Conservation (phyloP, 768 basidiomycete genomes). For the Termitomyces sp. region DNA sequence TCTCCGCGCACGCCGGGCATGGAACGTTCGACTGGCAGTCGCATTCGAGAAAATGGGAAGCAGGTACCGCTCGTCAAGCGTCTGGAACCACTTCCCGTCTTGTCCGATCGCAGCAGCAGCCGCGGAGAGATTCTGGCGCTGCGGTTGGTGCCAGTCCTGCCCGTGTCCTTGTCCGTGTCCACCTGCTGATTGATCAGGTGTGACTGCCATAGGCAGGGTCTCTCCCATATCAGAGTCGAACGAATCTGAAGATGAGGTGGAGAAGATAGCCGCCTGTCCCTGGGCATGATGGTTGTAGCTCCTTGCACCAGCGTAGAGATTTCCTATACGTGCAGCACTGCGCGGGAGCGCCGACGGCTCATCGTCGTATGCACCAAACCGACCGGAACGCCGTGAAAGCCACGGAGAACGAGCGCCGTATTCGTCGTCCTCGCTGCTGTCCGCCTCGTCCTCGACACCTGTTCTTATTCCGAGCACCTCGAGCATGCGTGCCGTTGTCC, state of each 20-base stretch:
- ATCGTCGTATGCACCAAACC: slow-evolving; percentile 40
- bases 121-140: slow-evolving; percentile 14
- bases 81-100: slow-evolving; percentile 95
- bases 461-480: slow-evolving; percentile 95
- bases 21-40: slow-evolving; percentile 82
- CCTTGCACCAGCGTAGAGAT: slow-evolving; percentile 44
- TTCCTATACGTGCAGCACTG: slow-evolving; percentile 39
- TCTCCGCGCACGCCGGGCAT: slow-evolving; percentile 67
- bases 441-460: slow-evolving; percentile 91
- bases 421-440: slow-evolving; percentile 52
- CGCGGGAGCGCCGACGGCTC: slow-evolving; percentile 32
- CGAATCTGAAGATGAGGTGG: slow-evolving; percentile 69
- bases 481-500: slow-evolving; percentile 95
- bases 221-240: slow-evolving; percentile 73
- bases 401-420: slow-evolving; percentile 25
- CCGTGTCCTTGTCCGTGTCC: slow-evolving; percentile 9
- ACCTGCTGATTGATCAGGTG: slow-evolving; percentile 26
- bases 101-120: slow-evolving; percentile 33
- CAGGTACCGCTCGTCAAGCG: slow-evolving; percentile 90
- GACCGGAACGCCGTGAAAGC: slow-evolving; percentile 30
- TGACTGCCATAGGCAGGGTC: slow-evolving; percentile 69
- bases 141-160: no score
- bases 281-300: slow-evolving; percentile 59
- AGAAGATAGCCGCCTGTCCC: slow-evolving; percentile 39
- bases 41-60: slow-evolving; percentile 91